Base-by-base conservation (phyloP, 225 moss, liverwort and hornwort genomes). In the Bryoerythrophyllum caledonicum region DNA sequence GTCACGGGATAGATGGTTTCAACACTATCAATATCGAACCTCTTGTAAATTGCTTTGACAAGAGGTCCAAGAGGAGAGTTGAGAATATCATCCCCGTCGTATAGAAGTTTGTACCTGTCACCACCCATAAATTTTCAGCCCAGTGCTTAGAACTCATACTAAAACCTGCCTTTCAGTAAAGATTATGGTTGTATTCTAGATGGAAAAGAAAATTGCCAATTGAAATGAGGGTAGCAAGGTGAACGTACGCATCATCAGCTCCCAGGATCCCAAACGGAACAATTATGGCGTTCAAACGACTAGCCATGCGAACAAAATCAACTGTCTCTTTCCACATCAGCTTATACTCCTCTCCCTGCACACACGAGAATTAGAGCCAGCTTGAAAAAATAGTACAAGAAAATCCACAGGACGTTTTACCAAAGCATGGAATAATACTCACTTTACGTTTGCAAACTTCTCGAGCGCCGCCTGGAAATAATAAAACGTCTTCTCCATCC, bases 251-350 rank as follows among this genome's bases (percentile, higher is more conserved):
- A 76, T 96, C 96, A 76, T 96, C 96, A 70, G 91, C 96, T 77
- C 96, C 96, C 60, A 96, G 78, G 69, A 94, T 86, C 48, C 89
- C 96, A 48, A 96, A 96, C 26, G 96, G 96, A 35, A 94, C 80
- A 60, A 96, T 96, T 27, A 96, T 94, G 34, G 94, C 94, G 55
- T 92, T 91, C 24, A 92, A 81, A 34, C 92, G 89, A 78, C 79
- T 86, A 20, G 96, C 96, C 96, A 96, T 91, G 53, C 96, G 94
- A 28, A 96, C 96, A 79, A 96, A 96, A 80, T 96, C 96, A 52
- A 92, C 87, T 28, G 88, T 89, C 55, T 91, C 80, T 74, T 85
- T 92, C 96, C 96, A 96, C 40, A 96, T 66, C 77, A 96, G 71
- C 75, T 96, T 94, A 67, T 96, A 96, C 77, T 94, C 68, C 73